phyloP scores from a whole-genome alignment of 805 yeast genomes.

The Saccharomycopsis fibuligera region DNA sequence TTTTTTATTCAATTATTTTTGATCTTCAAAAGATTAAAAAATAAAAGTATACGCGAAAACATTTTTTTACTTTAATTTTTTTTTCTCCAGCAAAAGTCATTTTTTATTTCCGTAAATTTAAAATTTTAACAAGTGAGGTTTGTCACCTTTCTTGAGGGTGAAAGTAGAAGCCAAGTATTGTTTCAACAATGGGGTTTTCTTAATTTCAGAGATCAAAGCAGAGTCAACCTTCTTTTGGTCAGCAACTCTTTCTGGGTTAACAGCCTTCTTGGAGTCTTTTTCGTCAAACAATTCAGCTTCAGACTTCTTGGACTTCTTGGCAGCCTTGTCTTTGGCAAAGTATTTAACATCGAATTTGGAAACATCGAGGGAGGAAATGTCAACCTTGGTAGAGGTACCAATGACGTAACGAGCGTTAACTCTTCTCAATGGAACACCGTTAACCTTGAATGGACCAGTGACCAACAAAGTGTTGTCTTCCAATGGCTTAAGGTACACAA shows the following conservation, averaged over 20 bases:
- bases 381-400: slow-evolving; percentile 93
- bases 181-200: slow-evolving; percentile 94
- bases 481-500: slow-evolving; percentile 91
- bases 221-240: slow-evolving; percentile 96
- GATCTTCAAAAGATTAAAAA: no score
- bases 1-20: no score
- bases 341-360: slow-evolving; percentile 89
- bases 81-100: no score
- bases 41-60: no score
- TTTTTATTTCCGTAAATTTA: no score
- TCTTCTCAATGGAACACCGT: slow-evolving; percentile 99
- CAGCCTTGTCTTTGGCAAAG: slow-evolving; percentile 92
- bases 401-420: slow-evolving; percentile 98
- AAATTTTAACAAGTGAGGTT: slow-evolving; percentile 96
- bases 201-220: slow-evolving; percentile 86
- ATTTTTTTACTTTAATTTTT: no score
- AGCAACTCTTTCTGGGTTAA: slow-evolving; percentile 88
- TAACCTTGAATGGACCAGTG: slow-evolving; percentile 98
- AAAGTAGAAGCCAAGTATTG: slow-evolving; percentile 93
- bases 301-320: slow-evolving; percentile 67
- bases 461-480: slow-evolving; percentile 97
- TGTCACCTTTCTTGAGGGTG: slow-evolving; percentile 97
- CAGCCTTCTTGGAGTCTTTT: slow-evolving; percentile 68
- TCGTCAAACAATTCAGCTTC: slow-evolving; percentile 89
- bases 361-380: slow-evolving; percentile 73